Conservation (phyloP, 2,329 filamentous ascomycete genomes). For the Dactylellina cionopaga region DNA sequence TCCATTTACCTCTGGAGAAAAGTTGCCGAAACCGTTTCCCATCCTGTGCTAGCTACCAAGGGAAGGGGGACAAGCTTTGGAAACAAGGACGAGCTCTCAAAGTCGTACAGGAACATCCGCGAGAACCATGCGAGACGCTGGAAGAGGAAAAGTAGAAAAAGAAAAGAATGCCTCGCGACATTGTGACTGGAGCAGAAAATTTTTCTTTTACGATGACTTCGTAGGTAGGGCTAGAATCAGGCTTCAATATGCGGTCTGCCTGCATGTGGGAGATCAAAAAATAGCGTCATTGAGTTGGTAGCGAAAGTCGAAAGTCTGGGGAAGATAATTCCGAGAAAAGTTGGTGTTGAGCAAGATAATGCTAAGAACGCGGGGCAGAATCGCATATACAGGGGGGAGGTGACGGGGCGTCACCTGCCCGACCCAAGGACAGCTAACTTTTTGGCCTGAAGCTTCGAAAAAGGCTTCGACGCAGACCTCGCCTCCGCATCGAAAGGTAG, state of each 20-base stretch:
- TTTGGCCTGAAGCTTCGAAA: background rate
- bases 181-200: constrained; percentile 14
- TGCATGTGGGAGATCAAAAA: constrained; percentile 45
- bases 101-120: constrained; percentile 45
- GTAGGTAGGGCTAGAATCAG: constrained; percentile 51
- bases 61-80: constrained; percentile 26
- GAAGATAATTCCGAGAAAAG: constrained; percentile 29
- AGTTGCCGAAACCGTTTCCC: constrained; percentile 35
- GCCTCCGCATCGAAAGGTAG: constrained; percentile 31
- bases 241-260: constrained; percentile 30
- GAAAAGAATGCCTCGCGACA: constrained; percentile 17
- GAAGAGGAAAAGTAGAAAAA: constrained; percentile 21
- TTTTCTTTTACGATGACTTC: constrained; percentile 18
- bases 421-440: background rate
- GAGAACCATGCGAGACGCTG: constrained; percentile 44
- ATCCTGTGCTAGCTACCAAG: constrained; percentile 28
- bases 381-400: too few species aligned
- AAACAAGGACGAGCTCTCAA: constrained; percentile 47
- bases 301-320: constrained; percentile 52
- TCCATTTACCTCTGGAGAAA: constrained; percentile 44
- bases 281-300: constrained; percentile 51
- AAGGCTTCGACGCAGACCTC: too few species aligned
- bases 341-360: background rate
- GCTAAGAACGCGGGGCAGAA: constrained; percentile 28
- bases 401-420: constrained; percentile 41